Evolutionary conservation across 2,329 filamentous ascomycete species (phyloP).

Genomic region (Botryotinia convoluta): DNA sequence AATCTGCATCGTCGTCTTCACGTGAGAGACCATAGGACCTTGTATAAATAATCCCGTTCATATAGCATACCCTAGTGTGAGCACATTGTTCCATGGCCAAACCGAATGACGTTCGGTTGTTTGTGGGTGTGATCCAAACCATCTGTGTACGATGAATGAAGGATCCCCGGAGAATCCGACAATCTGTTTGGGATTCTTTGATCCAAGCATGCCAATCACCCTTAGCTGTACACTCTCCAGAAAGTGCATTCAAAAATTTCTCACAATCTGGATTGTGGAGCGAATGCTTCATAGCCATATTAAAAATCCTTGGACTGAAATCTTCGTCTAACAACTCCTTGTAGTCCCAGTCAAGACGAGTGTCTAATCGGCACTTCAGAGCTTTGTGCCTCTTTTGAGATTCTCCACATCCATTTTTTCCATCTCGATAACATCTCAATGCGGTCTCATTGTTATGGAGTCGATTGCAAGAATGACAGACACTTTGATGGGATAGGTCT

Average conservation of each 20-base stretch:
- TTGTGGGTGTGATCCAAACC: not conserved
- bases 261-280: not conserved
- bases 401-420: too few species aligned
- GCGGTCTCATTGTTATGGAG: not conserved
- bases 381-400: not conserved
- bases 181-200: not conserved
- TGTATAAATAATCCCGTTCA: not conserved
- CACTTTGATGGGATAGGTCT: not conserved
- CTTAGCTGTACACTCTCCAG: not conserved
- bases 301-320: not conserved
- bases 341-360: not conserved
- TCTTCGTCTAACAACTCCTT: not conserved
- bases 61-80: not conserved
- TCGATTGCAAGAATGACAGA: not conserved
- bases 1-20: not conserved
- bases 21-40: not conserved
- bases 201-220: not conserved
- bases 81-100: not conserved
- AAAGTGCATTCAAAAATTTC: not conserved
- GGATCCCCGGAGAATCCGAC: not conserved
- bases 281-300: not conserved
- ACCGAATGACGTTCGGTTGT: too few species aligned
- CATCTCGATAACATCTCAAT: not conserved
- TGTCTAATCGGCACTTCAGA: not conserved
- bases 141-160: not conserved